Base-by-base conservation (phyloP, 2,329 filamentous ascomycete genomes). In the Beauveria medogensis region DNA sequence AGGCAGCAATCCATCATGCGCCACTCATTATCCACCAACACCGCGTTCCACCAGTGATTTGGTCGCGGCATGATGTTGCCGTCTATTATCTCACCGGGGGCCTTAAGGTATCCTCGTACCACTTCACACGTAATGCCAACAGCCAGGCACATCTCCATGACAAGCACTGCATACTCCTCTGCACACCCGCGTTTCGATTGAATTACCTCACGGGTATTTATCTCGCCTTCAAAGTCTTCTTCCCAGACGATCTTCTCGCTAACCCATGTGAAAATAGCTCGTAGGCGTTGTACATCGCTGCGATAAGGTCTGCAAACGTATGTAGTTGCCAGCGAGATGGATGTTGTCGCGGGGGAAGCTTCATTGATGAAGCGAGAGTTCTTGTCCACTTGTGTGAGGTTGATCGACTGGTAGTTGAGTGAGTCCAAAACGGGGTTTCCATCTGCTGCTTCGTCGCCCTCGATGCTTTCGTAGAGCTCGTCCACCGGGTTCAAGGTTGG, bases 1-100 rank as follows among this genome's bases (percentile, higher is more conserved):
- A 99, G 80, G 41, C 91, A 95, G 72, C 91, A 94, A 73, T 99
- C 94, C 78, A 99, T 91, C 65, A 97, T 89, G 55, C 94, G 89
- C 94, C 94, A 99, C 74, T 97, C 92, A 24, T 90, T 88, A 72
- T 99, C 94, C 9, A 97, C 87, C 41, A 97, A 77, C 20, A 97
- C 91, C 0, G 91, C 87, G 67, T 99, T 99, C 94, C 94, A 99
- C 86, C 90, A 97, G 75, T 99, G 94, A 69, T 99, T 99, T 0
- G 93, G 83, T 34, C 88, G 85, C n/a, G 91, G 90, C 72, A 93
- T 85, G 62, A 88, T 88, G 64, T 89, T 90, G 48, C 92, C 79
- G 67, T 97, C 92, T 1, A 89, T 79, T 8, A 87, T 77, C 68
- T 97, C 94, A 0, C 93, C 93, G 0, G 94, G 94, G 1, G 84